Conservation (phyloP, 2,329 filamentous ascomycete species). For the Endoconidiophora laricicola region DNA sequence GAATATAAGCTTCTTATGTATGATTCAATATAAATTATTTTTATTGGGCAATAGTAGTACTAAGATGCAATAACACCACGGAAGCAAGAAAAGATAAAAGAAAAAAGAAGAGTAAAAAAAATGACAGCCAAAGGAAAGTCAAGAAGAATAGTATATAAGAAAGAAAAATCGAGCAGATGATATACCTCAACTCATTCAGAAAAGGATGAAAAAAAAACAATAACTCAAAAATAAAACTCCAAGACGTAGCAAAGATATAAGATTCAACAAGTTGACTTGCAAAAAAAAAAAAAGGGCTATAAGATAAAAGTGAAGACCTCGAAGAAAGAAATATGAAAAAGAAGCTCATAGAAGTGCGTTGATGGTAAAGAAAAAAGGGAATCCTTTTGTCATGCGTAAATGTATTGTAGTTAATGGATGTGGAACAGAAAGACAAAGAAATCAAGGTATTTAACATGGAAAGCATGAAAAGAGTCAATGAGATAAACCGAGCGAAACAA, state of each 20-base stretch:
- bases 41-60: too few relatives aligned
- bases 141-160: too few relatives aligned
- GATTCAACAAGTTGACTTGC: too few relatives aligned
- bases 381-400: not conserved
- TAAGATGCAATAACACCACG: conserved; percentile 9
- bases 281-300: not conserved
- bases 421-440: not conserved
- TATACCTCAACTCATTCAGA: too few relatives aligned
- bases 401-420: not conserved
- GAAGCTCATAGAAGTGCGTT: not conserved
- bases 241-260: too few relatives aligned
- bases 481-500: conserved; percentile 4
- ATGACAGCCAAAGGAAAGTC: too few relatives aligned
- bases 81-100: not conserved
- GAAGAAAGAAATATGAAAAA: not conserved
- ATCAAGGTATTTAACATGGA: conserved; percentile 1
- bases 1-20: too few relatives aligned
- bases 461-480: conserved; percentile 1
- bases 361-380: not conserved
- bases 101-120: not conserved
- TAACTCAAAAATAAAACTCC: too few relatives aligned
- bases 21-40: too few relatives aligned
- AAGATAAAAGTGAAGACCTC: not conserved
- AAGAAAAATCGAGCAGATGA: too few relatives aligned
- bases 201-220: too few relatives aligned